These are phyloP conservation scores for Breviolum minutum DNA, from an alignment of 73 alveolate species.

Conservation along the genomic window DNA sequence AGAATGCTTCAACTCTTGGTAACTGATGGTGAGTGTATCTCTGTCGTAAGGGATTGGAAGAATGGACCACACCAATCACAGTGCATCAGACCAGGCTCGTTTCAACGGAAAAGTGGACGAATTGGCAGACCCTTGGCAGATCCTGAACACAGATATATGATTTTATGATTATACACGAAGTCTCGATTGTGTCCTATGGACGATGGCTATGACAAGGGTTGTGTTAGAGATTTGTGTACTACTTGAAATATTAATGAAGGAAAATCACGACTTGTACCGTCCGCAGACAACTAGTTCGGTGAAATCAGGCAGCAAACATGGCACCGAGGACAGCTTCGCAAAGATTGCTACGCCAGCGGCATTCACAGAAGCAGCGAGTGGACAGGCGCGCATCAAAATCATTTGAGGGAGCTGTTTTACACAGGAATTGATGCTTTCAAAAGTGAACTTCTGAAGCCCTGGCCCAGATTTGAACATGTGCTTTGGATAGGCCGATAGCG, in stretches of 20 bases:
- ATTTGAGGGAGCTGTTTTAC: not conserved
- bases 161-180: not conserved
- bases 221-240: no score
- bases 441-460: not conserved
- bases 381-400: not conserved
- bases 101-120: not conserved
- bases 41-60: not conserved
- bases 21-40: not conserved
- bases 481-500: not conserved
- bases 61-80: not conserved
- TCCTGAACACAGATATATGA: not conserved
- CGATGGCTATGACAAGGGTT: not conserved
- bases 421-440: not conserved
- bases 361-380: not conserved
- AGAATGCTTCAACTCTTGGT: not conserved
- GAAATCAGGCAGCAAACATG: no score
- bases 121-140: not conserved
- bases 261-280: no score
- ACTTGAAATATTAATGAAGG: no score
- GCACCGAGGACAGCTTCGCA: constrained; percentile 6
- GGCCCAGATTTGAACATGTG: not conserved
- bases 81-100: not conserved
- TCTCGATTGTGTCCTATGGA: not conserved
- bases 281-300: no score
- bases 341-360: constrained; percentile 18